Evolutionary conservation across 1,284 basidiomycete genomes (phyloP).

Genomic region (Cerrena zonata): DNA sequence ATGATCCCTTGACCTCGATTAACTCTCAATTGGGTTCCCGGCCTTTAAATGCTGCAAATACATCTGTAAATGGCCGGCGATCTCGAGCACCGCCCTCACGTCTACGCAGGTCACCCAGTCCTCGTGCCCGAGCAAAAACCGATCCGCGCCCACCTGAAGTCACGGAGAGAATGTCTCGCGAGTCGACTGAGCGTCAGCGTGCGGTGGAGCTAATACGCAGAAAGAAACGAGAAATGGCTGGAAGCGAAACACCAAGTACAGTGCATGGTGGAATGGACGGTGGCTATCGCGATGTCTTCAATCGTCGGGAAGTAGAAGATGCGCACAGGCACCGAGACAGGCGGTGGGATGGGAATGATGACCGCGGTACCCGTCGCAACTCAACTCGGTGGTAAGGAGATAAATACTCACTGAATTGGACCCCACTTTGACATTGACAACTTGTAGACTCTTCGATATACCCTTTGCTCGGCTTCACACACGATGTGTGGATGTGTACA

Average conservation of each 20-base stretch:
- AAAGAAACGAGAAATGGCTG: slow-evolving; percentile 55
- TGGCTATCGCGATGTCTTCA: slow-evolving; percentile 67
- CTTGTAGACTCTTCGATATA: too few relatives aligned
- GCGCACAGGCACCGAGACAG: slow-evolving; percentile 40
- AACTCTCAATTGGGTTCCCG: slow-evolving; percentile 54
- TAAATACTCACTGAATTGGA: too few relatives aligned
- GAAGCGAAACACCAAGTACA: slow-evolving; percentile 65
- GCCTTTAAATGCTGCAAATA: slow-evolving; percentile 18
- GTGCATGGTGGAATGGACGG: slow-evolving; percentile 47
- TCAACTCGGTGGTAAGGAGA: too few relatives aligned
- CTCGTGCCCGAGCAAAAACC: slow-evolving; percentile 17
- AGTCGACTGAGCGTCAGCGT: slow-evolving; percentile 66
- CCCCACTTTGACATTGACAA: too few relatives aligned
- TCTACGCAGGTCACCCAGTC: slow-evolving; percentile 20
- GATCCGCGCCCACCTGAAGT: slow-evolving; percentile 34
- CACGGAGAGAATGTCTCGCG: slow-evolving; percentile 58
- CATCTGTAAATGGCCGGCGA: slow-evolving; percentile 6
- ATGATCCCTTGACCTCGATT: slow-evolving; percentile 71
- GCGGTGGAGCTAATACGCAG: slow-evolving; percentile 62
- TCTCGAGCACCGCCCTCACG: slow-evolving; percentile 13
- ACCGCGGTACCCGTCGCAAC: neutral
- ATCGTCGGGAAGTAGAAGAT: slow-evolving; percentile 63
- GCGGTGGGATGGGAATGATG: slow-evolving; percentile 18
- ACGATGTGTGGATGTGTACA: too few relatives aligned
- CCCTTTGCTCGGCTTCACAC: too few relatives aligned